phyloP scores from a whole-genome alignment of 2,329 filamentous ascomycete genomes.

The Microcyclosporella mali region DNA sequence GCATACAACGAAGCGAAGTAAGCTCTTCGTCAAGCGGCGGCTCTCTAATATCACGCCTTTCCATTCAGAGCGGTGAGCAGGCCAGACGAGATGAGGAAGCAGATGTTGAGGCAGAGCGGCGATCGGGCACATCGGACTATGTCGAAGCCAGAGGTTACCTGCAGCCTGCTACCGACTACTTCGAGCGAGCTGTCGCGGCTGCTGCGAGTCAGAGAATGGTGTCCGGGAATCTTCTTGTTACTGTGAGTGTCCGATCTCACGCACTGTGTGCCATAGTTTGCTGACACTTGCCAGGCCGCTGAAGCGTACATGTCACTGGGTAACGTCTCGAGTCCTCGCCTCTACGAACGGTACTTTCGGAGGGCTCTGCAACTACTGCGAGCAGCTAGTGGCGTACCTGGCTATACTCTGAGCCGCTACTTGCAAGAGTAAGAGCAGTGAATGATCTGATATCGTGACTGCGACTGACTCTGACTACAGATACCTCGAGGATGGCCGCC shows the following conservation, averaged over 20 bases:
- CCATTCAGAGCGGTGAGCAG: constrained; percentile 27
- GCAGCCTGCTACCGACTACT: constrained; percentile 48
- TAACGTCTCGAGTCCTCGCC: constrained; percentile 42
- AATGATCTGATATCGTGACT: too few species aligned
- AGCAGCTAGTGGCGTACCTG: constrained; percentile 37
- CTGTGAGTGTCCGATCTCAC: constrained; percentile 30
- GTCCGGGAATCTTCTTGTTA: constrained; percentile 41
- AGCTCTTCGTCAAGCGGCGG: constrained; percentile 34
- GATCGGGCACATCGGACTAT: constrained; percentile 39
- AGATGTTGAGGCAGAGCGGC: constrained; percentile 35
- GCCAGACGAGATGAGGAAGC: constrained; percentile 18
- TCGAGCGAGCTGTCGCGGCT: constrained; percentile 41
- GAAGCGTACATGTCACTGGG: constrained; percentile 50
- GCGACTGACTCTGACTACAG: constrained; percentile 19
- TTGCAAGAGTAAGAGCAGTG: constrained; percentile 39
- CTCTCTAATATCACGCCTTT: constrained; percentile 27
- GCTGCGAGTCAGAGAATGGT: constrained; percentile 35
- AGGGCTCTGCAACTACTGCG: constrained; percentile 44
- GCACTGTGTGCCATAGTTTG: constrained; percentile 1
- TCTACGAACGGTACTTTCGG: constrained; percentile 41
- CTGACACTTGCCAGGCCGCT: constrained; percentile 36
- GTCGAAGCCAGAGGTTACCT: constrained; percentile 48
- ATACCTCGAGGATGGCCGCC: constrained; percentile 41
- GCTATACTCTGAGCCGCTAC: constrained; percentile 40
- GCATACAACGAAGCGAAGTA: constrained; percentile 43